Base-by-base conservation (phyloP, 2,329 filamentous ascomycete genomes). In the Aspergillus carbonarius region DNA sequence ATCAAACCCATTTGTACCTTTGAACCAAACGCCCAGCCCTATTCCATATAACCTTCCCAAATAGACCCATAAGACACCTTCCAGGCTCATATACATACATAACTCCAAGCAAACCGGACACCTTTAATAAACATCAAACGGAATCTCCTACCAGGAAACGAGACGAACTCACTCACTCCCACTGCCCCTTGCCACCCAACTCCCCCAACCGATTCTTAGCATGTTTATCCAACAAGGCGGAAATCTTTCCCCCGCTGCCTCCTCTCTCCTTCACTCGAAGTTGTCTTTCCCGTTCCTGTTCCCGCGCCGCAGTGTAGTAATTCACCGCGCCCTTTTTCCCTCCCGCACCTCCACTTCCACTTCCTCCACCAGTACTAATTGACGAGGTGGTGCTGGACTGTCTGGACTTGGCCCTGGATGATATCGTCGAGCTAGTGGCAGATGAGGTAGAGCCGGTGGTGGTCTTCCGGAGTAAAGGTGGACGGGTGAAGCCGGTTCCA, bases 271-370 rank as follows among this genome's bases (percentile, higher is more conserved):
- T 79, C 69, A 78, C 78, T 60, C 73, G 78, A 48, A 84, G 78
- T 63, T 80, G 79, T 66, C 78, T 80, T 66, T 85, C 83, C 17
- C 84, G 78, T 74, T 87, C 84, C 66, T 80, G 81, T 69, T 86
- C 84, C 56, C 85, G 74, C 1, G 83, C 82, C 60, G 83, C 76
- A 20, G 76, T 73, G 56, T 78, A 83, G 18, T 83, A 85, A 63
- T 86, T 85, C 9, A 87, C 83, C 47, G 82, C 82, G 27, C 81
- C 84, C 75, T 82, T 85, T 68, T 84, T 85, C n/a, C 79, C 30
- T 5, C 51, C 51, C 5, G 4, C 23, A 1, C 76, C 83, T 23
- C 8, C 40, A 25, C 40, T 15, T 23, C 40, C 40, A 44, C 40
- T 9, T 25, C 40, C 40, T 12, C 40, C 20, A 3, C 42, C 42